phyloP scores from a whole-genome alignment of 2,329 filamentous ascomycete species.

The Arthroderma sp. region DNA sequence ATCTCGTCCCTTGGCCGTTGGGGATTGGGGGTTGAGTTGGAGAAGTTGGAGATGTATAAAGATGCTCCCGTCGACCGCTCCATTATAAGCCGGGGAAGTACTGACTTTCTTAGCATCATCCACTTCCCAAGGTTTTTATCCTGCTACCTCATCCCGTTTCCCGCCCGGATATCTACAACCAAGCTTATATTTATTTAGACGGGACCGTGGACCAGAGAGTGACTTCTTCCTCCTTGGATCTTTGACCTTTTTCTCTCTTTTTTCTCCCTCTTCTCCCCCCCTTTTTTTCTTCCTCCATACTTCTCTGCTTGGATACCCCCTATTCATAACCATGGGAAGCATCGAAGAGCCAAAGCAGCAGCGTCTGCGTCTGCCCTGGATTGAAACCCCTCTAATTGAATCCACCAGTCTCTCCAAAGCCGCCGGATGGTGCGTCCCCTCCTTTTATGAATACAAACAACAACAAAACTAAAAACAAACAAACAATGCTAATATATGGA shows the following conservation, averaged over 20 bases:
- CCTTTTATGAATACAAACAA: neutral
- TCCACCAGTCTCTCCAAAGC: slow-evolving; percentile 54
- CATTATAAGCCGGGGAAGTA: neutral
- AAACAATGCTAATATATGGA: neutral
- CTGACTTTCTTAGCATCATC: slow-evolving; percentile 1
- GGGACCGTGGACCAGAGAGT: no score
- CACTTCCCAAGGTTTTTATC: neutral
- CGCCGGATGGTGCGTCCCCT: slow-evolving; percentile 55
- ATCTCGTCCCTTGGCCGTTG: neutral
- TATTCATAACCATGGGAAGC: slow-evolving; percentile 29
- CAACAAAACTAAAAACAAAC: slow-evolving; percentile 22
- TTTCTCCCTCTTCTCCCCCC: neutral
- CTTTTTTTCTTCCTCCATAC: neutral
- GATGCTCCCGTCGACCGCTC: neutral
- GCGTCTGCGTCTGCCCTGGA: slow-evolving; percentile 45
- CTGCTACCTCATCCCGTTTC: slow-evolving; percentile 1
- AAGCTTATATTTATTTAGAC: neutral
- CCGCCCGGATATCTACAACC: neutral
- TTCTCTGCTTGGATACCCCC: slow-evolving; percentile 9
- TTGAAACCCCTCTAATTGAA: slow-evolving; percentile 58
- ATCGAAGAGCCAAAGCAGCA: slow-evolving; percentile 20
- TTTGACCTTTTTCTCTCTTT: neutral
- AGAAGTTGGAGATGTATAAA: slow-evolving; percentile 1
- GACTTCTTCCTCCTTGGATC: no score
- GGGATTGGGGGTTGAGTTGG: neutral